Evolutionary conservation across 352 stramenopile species (phyloP).

Genomic region (Sclerospora graminicola): DNA sequence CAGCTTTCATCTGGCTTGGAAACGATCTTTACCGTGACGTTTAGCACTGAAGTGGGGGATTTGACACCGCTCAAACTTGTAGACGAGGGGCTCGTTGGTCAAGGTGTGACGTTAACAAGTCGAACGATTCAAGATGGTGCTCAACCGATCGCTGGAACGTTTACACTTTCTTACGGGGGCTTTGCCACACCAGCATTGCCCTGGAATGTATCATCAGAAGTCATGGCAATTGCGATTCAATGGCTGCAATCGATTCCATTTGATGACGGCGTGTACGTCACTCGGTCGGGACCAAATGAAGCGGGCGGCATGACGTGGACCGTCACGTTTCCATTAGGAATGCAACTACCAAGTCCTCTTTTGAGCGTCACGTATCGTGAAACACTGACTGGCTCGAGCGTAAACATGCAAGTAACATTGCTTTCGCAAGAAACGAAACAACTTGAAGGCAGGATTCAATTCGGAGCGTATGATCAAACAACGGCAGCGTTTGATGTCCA

Average conservation of each 20-base stretch:
- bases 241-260: constrained; percentile 50
- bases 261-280: constrained; percentile 40
- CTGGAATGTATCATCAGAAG: constrained; percentile 74
- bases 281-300: constrained; percentile 19
- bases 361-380: constrained; percentile 17
- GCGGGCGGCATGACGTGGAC: constrained; percentile 34
- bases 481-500: constrained; percentile 28
- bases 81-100: constrained; percentile 11
- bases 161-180: constrained; percentile 36
- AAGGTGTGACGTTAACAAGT: constrained; percentile 11
- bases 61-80: constrained; percentile 16
- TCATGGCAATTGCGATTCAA: constrained; percentile 64
- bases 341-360: constrained; percentile 24
- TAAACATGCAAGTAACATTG: constrained; percentile 22
- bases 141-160: constrained; percentile 29
- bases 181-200: constrained; percentile 44
- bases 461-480: constrained; percentile 19
- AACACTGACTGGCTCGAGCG: constrained; percentile 28
- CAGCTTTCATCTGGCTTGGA: too few species aligned
- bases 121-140: constrained; percentile 33
- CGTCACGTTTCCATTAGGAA: constrained; percentile 40
- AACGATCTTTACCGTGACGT: constrained; percentile 18
- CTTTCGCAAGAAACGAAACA: constrained; percentile 25
- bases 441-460: constrained; percentile 31
- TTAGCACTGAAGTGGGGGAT: constrained; percentile 16